Conservation (phyloP, 148 eudicot genomes). For the Euryodendron excelsum region DNA sequence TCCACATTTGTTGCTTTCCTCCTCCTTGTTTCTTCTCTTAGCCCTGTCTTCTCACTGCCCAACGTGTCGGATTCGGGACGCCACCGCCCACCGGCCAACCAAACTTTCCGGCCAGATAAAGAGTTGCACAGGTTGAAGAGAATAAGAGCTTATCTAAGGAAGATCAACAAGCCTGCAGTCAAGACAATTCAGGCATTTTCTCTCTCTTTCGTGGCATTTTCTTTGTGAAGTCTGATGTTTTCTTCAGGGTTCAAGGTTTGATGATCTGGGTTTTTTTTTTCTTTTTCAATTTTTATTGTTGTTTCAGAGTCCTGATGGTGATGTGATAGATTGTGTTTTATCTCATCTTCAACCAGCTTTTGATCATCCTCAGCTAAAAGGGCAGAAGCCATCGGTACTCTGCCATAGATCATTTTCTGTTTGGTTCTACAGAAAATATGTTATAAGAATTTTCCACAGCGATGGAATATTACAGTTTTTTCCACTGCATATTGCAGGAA, state of each 20-base stretch:
- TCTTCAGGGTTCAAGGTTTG: slow-evolving; percentile 2
- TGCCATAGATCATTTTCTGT: neutral
- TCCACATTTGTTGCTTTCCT: slow-evolving; percentile 46
- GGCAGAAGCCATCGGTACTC: slow-evolving; percentile 75
- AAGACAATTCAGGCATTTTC: slow-evolving; percentile 76
- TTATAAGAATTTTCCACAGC: too few relatives aligned
- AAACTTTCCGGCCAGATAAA: slow-evolving; percentile 51
- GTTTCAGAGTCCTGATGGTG: slow-evolving; percentile 96
- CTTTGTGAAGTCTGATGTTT: neutral
- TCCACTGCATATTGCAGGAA: slow-evolving; percentile 41
- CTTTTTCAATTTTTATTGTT: slow-evolving; percentile 2
- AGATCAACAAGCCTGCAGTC: slow-evolving; percentile 83
- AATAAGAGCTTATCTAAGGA: slow-evolving; percentile 57
- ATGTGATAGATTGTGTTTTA: slow-evolving; percentile 77
- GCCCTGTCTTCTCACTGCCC: slow-evolving; percentile 23
- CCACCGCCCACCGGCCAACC: slow-evolving; percentile 32
- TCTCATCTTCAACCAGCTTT: slow-evolving; percentile 97
- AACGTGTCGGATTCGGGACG: slow-evolving; percentile 16
- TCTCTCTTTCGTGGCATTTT: neutral
- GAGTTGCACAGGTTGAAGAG: slow-evolving; percentile 59
- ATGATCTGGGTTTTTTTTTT: slow-evolving; percentile 13
- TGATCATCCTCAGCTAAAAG: slow-evolving; percentile 90
- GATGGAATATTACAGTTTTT: too few relatives aligned
- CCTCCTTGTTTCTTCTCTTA: slow-evolving; percentile 29
- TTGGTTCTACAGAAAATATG: neutral